Evolutionary conservation across 345 rosid species (phyloP), one percentile per base, ranked within the genome.

Genomic region (Eutrema japonicum): DNA sequence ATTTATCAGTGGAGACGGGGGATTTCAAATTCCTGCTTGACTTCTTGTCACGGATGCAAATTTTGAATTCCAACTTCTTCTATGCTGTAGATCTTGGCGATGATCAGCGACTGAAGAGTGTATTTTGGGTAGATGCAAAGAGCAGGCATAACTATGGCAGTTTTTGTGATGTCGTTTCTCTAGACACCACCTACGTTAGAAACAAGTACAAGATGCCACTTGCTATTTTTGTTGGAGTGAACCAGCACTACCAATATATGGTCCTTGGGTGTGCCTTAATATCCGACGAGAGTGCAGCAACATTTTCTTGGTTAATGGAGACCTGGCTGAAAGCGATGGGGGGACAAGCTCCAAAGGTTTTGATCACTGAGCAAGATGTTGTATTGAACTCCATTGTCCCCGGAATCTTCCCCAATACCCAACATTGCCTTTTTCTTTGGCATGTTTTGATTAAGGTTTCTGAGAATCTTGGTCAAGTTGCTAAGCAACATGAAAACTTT

Each of bases 51-150:
- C 77, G 71, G 68, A 86, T 81, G 85, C 86, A 88, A 58, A 73
- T 7, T 69, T 18, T 80, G 70, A 88, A 85, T 78, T 75, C 89
- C 37, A 88, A 86, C 78, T 88, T 88, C 79, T 88, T 83, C 69
- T 86, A 86, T 56, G 89, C 89, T 0, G 66, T 88, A 42, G 89
- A 88, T 64, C 60, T 85, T 52, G 82, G 83, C 7, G 93, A 88
- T 50, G 93, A 88, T 72, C 89, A 80, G 47, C 76, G 84, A 13
- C 61, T 86, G 65, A 88, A 81, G 79, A 86, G 58, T 81, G 69
- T 86, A 22, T 77, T 86, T 47, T 88, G 93, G 91, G 82, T 85
- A 13, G 90, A 88, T 77, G 87, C 88, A 26, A 88, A 86, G 82
- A 81, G 89, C 57, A 86, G 93, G 76, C 77, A 80, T 70, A 86